phyloP scores from a whole-genome alignment of 2,329 filamentous ascomycete genomes.

The Talaromyces albobiverticillius region DNA sequence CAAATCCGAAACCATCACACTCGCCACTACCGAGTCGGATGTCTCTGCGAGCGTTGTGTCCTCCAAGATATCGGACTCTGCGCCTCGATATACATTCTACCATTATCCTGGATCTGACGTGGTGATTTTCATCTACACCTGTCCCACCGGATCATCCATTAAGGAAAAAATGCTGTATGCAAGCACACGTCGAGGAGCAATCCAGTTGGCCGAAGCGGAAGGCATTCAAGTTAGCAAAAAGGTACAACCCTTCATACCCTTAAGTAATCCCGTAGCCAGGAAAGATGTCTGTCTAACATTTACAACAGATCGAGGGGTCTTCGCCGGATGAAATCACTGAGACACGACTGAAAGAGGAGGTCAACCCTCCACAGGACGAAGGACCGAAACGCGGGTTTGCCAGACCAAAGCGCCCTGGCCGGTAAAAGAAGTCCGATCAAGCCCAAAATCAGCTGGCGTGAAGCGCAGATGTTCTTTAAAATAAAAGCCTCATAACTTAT shows the following conservation, averaged over 20 bases:
- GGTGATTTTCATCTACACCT: conserved; percentile 64
- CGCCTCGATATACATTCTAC: conserved; percentile 63
- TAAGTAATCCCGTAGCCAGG: conserved; percentile 17
- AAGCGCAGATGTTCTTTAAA: neutral
- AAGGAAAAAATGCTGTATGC: conserved; percentile 67
- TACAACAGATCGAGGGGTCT: conserved; percentile 56
- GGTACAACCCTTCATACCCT: conserved; percentile 26
- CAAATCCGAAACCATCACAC: conserved; percentile 54
- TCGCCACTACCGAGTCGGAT: conserved; percentile 46
- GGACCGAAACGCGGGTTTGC: conserved; percentile 55
- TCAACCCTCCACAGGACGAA: conserved; percentile 48
- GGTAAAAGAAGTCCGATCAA: conserved; percentile 27
- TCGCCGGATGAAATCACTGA: conserved; percentile 57
- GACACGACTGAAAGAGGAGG: conserved; percentile 53
- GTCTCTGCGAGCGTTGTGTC: conserved; percentile 46
- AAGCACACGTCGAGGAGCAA: conserved; percentile 54
- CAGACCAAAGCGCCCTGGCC: conserved; percentile 62
- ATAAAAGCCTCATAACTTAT: neutral
- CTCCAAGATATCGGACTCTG: conserved; percentile 47
- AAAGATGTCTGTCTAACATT: conserved; percentile 12
- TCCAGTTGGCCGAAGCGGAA: conserved; percentile 53
- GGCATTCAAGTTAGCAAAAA: conserved; percentile 59
- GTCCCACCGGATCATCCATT: conserved; percentile 58
- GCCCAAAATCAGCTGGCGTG: neutral
- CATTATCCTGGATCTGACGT: conserved; percentile 47